These are phyloP conservation scores for Crassisporium funariophilum DNA, from an alignment of 768 basidiomycete genomes.

Conservation along the genomic window DNA sequence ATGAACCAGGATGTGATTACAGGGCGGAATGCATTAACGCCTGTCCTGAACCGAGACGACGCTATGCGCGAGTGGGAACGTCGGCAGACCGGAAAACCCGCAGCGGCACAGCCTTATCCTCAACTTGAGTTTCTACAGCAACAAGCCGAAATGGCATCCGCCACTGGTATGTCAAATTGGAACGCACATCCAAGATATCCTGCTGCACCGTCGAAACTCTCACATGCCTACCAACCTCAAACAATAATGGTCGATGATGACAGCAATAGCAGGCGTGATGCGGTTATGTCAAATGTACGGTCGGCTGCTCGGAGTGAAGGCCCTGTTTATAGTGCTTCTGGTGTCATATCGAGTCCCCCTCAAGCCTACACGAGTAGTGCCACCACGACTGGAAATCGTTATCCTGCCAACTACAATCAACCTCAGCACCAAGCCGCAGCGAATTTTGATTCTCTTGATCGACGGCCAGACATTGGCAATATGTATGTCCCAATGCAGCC, in stretches of 20 bases:
- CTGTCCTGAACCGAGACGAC: slow-evolving; percentile 93
- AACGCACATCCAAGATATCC: slow-evolving; percentile 50
- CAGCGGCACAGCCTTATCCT: slow-evolving; percentile 78
- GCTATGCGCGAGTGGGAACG: slow-evolving; percentile 96
- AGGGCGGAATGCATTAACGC: slow-evolving; percentile 84
- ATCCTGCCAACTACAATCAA: slow-evolving; percentile 56
- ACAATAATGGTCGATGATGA: slow-evolving; percentile 66
- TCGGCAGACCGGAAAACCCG: slow-evolving; percentile 72
- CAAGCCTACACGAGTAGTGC: slow-evolving; percentile 64
- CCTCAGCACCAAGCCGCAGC: slow-evolving; percentile 41
- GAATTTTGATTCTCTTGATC: slow-evolving; percentile 62
- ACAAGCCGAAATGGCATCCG: slow-evolving; percentile 81
- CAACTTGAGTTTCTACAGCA: slow-evolving; percentile 92
- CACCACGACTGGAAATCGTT: slow-evolving; percentile 61
- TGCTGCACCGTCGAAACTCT: slow-evolving; percentile 63
- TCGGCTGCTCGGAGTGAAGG: slow-evolving; percentile 57
- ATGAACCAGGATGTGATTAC: slow-evolving; percentile 84
- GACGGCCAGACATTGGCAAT: slow-evolving; percentile 64
- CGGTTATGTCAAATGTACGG: slow-evolving; percentile 81
- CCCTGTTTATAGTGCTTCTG: slow-evolving; percentile 45
- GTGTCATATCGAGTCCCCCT: slow-evolving; percentile 73
- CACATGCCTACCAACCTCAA: slow-evolving; percentile 68
- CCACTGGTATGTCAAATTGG: slow-evolving; percentile 65
- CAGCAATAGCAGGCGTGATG: slow-evolving; percentile 55
- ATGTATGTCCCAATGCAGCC: slow-evolving; percentile 85